A percentile compares a stretch with the other conserved stretches of the same genome.
phyloP scores from a whole-genome alignment of 257 asterid species.

The Capsicum rhomboideum region DNA sequence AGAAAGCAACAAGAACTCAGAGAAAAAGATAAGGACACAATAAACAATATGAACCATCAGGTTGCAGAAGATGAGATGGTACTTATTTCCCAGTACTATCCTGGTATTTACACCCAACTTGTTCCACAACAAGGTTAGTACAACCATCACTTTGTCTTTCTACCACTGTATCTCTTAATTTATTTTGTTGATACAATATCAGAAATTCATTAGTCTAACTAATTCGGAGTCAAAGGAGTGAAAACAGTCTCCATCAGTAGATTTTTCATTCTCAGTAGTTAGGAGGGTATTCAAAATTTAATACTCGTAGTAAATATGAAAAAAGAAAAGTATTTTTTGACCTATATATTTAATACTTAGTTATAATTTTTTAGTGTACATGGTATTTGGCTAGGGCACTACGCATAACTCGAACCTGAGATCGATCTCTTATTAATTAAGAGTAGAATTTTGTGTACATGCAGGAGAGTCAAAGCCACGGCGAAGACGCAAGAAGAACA shows the following conservation, averaged over 20 bases:
- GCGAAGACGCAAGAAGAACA: conserved; percentile 31
- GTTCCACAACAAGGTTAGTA: conserved; percentile 34
- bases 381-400: too few species aligned
- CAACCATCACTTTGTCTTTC: not conserved
- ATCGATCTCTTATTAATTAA: not conserved
- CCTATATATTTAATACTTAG: too few species aligned
- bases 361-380: too few species aligned
- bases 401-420: too few species aligned
- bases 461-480: conserved; percentile 27
- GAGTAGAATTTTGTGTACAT: not conserved
- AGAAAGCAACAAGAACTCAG: not conserved
- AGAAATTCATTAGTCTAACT: not conserved
- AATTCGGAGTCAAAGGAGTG: not conserved
- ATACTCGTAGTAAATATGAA: too few species aligned
- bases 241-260: not conserved
- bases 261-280: not conserved
- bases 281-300: too few species aligned
- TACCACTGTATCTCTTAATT: too few species aligned
- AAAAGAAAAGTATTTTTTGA: too few species aligned
- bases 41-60: conserved; percentile 19
- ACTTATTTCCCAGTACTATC: conserved; percentile 47
- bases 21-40: not conserved
- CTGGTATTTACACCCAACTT: conserved; percentile 24
- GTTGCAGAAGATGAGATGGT: conserved; percentile 32
- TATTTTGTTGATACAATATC: too few species aligned